Percentiles rank a stretch among this genome's conserved stretches.
These are phyloP conservation scores for Cruciata laevipes DNA, from an alignment of 257 asterid genomes.

Conservation along the genomic window DNA sequence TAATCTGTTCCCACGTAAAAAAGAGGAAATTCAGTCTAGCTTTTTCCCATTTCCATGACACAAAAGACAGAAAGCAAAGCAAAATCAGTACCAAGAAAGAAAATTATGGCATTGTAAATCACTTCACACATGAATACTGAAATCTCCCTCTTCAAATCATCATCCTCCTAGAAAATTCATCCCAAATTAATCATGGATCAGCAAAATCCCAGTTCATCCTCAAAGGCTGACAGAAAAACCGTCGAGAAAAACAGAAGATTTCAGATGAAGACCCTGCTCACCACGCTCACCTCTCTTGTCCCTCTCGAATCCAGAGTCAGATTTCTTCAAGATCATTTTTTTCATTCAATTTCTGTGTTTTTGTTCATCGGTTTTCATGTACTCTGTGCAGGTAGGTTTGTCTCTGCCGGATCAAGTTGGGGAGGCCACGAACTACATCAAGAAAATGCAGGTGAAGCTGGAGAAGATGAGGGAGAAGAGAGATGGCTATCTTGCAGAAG, in stretches of 20 bases:
- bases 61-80: background rate
- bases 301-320: slow-evolving; percentile 51
- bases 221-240: slow-evolving; percentile 56
- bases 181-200: slow-evolving; percentile 24
- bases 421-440: slow-evolving; percentile 55
- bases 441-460: slow-evolving; percentile 35
- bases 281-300: slow-evolving; percentile 47
- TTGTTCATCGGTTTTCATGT: background rate
- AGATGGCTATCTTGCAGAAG: slow-evolving; percentile 4
- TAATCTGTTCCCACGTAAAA: background rate
- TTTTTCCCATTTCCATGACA: background rate
- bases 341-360: background rate
- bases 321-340: background rate
- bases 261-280: slow-evolving; percentile 53
- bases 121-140: background rate
- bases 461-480: slow-evolving; percentile 58
- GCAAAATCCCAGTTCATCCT: slow-evolving; percentile 34
- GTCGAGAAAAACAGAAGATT: slow-evolving; percentile 60
- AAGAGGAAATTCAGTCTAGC: background rate
- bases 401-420: slow-evolving; percentile 58
- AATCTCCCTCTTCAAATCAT: background rate
- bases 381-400: slow-evolving; percentile 30
- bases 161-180: background rate
- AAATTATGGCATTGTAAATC: background rate
- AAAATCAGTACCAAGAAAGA: background rate